Conservation (phyloP, 1,139 yeast genomes). For the Diutina rugosa region DNA sequence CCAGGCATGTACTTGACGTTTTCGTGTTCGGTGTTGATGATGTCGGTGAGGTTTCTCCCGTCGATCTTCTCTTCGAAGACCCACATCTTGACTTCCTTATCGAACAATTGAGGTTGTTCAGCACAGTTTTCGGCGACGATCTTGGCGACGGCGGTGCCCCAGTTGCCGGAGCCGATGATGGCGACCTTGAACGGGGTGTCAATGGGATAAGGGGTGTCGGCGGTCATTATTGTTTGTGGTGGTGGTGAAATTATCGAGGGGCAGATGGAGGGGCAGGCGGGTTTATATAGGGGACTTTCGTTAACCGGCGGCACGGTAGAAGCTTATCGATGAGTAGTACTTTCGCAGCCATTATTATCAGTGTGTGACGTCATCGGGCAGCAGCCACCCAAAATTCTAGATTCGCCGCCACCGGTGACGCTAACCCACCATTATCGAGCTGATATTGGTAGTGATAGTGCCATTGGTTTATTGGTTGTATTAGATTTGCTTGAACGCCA, state of each 20-base stretch:
- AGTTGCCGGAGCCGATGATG: constrained; percentile 35
- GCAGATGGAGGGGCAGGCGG: neutral
- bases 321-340: neutral
- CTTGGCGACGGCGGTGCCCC: constrained; percentile 40
- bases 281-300: neutral
- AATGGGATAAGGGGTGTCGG: constrained; percentile 4
- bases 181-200: constrained; percentile 26
- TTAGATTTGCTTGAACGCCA: too few species aligned
- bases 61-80: constrained; percentile 31
- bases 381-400: neutral
- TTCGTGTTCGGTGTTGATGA: constrained; percentile 31
- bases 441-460: too few species aligned
- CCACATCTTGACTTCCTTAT: constrained; percentile 32
- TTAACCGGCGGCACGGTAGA: neutral
- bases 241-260: neutral
- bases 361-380: neutral
- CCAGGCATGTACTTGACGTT: constrained; percentile 35
- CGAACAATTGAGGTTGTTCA: constrained; percentile 26
- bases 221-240: neutral
- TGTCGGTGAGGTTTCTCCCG: constrained; percentile 30
- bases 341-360: neutral
- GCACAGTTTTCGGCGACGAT: constrained; percentile 31
- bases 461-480: neutral
- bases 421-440: neutral
- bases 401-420: neutral